A percentile compares a stretch with the other conserved stretches of the same genome.
These are phyloP conservation scores for Tuctoria greenei DNA, from an alignment of 176 grass and related monocot genomes.

Conservation along the genomic window DNA sequence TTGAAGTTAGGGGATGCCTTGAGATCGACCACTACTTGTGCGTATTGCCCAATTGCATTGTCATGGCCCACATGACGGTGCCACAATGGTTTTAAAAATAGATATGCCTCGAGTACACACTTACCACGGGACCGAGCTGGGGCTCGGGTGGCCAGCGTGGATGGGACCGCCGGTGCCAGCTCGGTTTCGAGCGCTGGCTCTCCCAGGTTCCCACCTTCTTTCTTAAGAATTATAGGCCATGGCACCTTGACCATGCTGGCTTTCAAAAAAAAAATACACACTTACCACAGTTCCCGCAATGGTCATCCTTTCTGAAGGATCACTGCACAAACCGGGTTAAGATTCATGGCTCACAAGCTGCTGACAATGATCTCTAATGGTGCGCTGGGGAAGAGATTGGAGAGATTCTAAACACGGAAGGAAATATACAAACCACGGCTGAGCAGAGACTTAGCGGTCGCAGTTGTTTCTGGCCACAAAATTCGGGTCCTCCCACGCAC, in stretches of 20 bases:
- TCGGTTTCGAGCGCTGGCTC: no score
- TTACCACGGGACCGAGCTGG: no score
- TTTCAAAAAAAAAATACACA: no score
- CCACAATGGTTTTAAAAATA: neutral
- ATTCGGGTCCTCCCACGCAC: neutral
- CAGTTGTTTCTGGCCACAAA: slow-evolving; percentile 22
- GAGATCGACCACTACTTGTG: slow-evolving; percentile 10
- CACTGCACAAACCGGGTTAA: neutral
- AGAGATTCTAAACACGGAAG: no score
- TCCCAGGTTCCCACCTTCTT: no score
- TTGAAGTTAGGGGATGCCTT: slow-evolving; percentile 35
- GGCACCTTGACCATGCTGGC: no score
- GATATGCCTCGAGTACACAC: neutral
- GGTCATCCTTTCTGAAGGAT: neutral
- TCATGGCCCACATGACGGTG: slow-evolving; percentile 21
- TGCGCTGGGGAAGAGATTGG: no score
- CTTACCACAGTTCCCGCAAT: neutral
- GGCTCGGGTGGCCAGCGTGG: no score
- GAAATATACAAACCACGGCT: no score
- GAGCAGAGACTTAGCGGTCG: neutral
- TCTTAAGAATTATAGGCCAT: no score
- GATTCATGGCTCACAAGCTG: slow-evolving; percentile 6
- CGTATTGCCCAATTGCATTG: slow-evolving; percentile 19
- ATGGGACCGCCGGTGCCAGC: no score
- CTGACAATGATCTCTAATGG: neutral